phyloP scores from a whole-genome alignment of 2,329 filamentous ascomycete genomes.

The Coniochaeta hoffmannii region DNA sequence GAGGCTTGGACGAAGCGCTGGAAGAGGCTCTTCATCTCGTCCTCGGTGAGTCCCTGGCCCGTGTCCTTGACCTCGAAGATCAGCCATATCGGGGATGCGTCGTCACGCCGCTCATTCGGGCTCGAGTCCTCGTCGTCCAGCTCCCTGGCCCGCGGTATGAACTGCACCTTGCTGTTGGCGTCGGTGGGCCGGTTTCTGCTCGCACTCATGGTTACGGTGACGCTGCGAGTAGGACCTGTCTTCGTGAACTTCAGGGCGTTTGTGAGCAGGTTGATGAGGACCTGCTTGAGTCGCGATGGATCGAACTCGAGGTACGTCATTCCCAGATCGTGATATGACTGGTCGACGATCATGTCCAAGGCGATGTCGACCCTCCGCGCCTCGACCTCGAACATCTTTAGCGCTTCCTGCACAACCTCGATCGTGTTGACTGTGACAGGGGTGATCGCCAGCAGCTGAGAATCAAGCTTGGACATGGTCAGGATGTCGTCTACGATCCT shows the following conservation, averaged over 20 bases:
- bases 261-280: constrained; percentile 72
- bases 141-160: constrained; percentile 50
- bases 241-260: constrained; percentile 81
- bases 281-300: constrained; percentile 67
- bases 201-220: constrained; percentile 40
- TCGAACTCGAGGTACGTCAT: constrained; percentile 64
- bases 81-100: constrained; percentile 45
- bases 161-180: constrained; percentile 44
- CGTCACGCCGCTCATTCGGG: constrained; percentile 27
- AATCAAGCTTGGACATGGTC: constrained; percentile 69
- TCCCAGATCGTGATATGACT: constrained; percentile 48
- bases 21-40: constrained; percentile 69
- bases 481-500: constrained; percentile 70
- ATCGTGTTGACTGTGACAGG: constrained; percentile 63
- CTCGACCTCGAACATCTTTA: constrained; percentile 76
- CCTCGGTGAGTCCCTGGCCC: constrained; percentile 62
- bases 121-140: constrained; percentile 26
- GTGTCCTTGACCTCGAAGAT: constrained; percentile 71
- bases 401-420: constrained; percentile 55
- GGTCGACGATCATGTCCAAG: constrained; percentile 55
- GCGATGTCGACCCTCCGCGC: constrained; percentile 61
- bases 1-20: constrained; percentile 74
- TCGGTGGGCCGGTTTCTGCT: constrained; percentile 30
- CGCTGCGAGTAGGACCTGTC: constrained; percentile 48
- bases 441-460: constrained; percentile 64